Base-by-base conservation (phyloP, 805 yeast species). In the Cyberlindnera mycetangii region DNA sequence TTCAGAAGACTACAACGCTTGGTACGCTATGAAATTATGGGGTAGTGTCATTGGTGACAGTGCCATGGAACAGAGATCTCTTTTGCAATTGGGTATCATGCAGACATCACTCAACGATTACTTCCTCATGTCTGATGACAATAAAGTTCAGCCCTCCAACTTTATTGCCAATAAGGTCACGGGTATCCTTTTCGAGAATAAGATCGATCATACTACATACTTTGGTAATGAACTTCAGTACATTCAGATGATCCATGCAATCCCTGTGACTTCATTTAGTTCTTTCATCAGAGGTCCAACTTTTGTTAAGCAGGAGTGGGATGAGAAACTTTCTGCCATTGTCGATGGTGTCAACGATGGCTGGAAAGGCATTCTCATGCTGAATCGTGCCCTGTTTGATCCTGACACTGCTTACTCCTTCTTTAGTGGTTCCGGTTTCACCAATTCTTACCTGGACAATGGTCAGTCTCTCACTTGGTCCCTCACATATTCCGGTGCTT, bases 381-480 rank as follows among this genome's bases (percentile, higher is more conserved):
- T 87, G 39, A 88, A 89, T 60, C 71, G 75, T 43, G 96, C 96
- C 0, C 66, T 90, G 16, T 76, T 65, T 55, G 86, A 89, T 58
- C 90, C 97, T 1, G 53, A 61, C 28, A 45, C 73, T 1, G 72
- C 95, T 0, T 88, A 80, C 59, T 52, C 66, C 2, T 89, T 78
- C 65, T 88, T 87, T 60, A 60, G 81, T 1, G 59, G 76, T 27
- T 53, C 68, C 6, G 68, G 66, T 44, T 89, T 87, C 74, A 59
- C 69, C 36, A 66, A 68, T n/a, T 55, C 62, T 4, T 75, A 73
- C 51, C 75, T 90, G 38, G 97, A 90, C 57, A 78, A 78, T 45
- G 97, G 97, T 2, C 92, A 89, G 73, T 81, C 92, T 21, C 68
- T 81, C 50, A 84, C 97, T 0, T 89, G 96, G 95, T 82, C 90